Base-by-base conservation (phyloP, 208 protist genomes). In the Crithidia bombi region DNA sequence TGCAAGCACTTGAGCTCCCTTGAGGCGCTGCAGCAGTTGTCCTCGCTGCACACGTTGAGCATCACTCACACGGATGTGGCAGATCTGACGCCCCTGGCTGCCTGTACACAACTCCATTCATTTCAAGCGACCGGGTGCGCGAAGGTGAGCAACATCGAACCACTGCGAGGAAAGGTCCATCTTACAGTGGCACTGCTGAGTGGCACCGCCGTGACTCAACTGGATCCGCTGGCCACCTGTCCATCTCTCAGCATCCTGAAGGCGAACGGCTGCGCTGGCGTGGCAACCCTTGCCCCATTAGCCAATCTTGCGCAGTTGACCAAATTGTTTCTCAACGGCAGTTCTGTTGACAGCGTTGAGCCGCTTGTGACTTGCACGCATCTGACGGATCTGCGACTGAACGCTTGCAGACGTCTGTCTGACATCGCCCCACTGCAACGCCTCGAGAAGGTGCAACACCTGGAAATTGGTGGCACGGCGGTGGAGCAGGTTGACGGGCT, bases 361-460 rank as follows among this genome's bases (percentile, higher is more conserved):
- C n/a, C 62, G 0, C 49, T 58, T 0, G 62, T 10, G 2, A 5
- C 3, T 17, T 68, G 46, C 50, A 35, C 50, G 36, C 35, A 44
- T 23, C 66, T 74, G 35, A 58, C 26, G 2, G 32, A 69, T 3
- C 19, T 79, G 65, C 52, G 36, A 3, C 57, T 79, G 28, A 39
- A 30, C 7, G 25, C 30, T 19, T 79, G 73, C 33, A 21, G 33
- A 9, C 52, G 55, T 3, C 50, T 79, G 19, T 55, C 54, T 7
- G 46, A 72, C 56, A 56, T 78, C 15, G 23, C 26, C 2, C 46
- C 52, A n/a, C 55, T 78, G 26, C 33, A 33, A 15, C 15, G 23
- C 21, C 43, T 78, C 25, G 19, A 5, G 12, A 47, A 39, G 28
- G 30, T 65, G 28, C 36, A 25, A 12, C 39, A 39, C 25, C 38